Conservation (phyloP, 2,329 filamentous ascomycete species). For the Coniochaeta ligniaria region DNA sequence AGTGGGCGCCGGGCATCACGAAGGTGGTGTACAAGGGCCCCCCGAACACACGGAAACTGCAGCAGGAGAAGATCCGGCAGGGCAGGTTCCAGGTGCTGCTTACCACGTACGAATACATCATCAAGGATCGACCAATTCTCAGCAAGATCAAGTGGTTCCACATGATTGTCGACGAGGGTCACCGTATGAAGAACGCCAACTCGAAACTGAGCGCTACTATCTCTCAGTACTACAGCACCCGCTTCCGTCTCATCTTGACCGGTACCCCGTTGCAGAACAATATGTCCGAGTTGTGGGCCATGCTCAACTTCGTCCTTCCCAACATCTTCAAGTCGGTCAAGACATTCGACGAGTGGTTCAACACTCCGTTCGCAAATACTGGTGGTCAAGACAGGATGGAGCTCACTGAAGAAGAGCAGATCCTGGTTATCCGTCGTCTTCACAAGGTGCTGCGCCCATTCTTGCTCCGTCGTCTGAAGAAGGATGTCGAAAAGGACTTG, state of each 20-base stretch:
- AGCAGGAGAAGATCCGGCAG: constrained; percentile 89
- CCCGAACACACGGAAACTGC: constrained; percentile 77
- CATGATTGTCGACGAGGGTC: constrained; percentile 99
- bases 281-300: constrained; percentile 88
- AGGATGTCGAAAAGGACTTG: constrained; percentile 97
- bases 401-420: constrained; percentile 97
- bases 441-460: constrained; percentile 97
- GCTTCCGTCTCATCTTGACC: constrained; percentile 93
- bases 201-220: constrained; percentile 95
- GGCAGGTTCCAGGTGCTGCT: constrained; percentile 93
- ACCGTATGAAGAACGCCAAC: constrained; percentile 98
- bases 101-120: constrained; percentile 99
- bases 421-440: constrained; percentile 94
- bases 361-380: constrained; percentile 97
- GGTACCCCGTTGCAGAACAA: constrained; percentile 98
- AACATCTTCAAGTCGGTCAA: constrained; percentile 99
- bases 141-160: constrained; percentile 99
- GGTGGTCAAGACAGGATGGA: constrained; percentile 99
- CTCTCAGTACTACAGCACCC: constrained; percentile 88
- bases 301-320: constrained; percentile 96
- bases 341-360: constrained; percentile 99
- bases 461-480: constrained; percentile 96
- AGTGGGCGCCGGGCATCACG: constrained; percentile 85
- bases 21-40: constrained; percentile 97
- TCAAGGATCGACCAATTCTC: constrained; percentile 91